A percentile compares a stretch with the other conserved stretches of the same genome.
Conservation (phyloP, 352 stramenopile species). For the Globisporangium irregulare region DNA sequence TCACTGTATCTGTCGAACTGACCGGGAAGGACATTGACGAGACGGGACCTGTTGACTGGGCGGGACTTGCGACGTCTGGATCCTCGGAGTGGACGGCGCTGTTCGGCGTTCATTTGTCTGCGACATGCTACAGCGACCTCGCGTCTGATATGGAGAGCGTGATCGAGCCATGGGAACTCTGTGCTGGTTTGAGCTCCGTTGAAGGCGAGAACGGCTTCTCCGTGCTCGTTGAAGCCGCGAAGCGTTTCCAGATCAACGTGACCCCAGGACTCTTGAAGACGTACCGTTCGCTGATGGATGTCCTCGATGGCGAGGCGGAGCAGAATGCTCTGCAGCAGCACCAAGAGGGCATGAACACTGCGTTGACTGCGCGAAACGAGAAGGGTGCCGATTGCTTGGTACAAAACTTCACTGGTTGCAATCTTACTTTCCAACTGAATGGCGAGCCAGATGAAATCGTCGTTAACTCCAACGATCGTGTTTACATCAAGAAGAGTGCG, state of each 20-base stretch:
- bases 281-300: constrained; percentile 75
- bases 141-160: constrained; percentile 69
- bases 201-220: constrained; percentile 62
- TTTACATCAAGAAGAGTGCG: constrained; percentile 30
- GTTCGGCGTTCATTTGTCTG: constrained; percentile 63
- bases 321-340: constrained; percentile 60
- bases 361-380: constrained; percentile 32
- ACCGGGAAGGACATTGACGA: constrained; percentile 54
- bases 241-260: constrained; percentile 76
- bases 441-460: constrained; percentile 32
- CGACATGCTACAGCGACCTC: constrained; percentile 70
- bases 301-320: constrained; percentile 61
- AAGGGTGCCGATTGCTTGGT: constrained; percentile 55
- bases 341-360: constrained; percentile 51
- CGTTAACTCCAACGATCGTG: constrained; percentile 45
- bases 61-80: constrained; percentile 43
- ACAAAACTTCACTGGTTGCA: constrained; percentile 71
- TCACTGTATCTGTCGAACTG: constrained; percentile 59
- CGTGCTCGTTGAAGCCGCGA: constrained; percentile 57
- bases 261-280: constrained; percentile 70
- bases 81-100: constrained; percentile 58
- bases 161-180: constrained; percentile 69
- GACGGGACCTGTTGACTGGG: constrained; percentile 47
- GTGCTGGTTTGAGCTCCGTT: constrained; percentile 47
- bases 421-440: constrained; percentile 47